These are phyloP conservation scores for Papiliotrema nemorosa DNA, from an alignment of 1,284 basidiomycete genomes.

Conservation along the genomic window DNA sequence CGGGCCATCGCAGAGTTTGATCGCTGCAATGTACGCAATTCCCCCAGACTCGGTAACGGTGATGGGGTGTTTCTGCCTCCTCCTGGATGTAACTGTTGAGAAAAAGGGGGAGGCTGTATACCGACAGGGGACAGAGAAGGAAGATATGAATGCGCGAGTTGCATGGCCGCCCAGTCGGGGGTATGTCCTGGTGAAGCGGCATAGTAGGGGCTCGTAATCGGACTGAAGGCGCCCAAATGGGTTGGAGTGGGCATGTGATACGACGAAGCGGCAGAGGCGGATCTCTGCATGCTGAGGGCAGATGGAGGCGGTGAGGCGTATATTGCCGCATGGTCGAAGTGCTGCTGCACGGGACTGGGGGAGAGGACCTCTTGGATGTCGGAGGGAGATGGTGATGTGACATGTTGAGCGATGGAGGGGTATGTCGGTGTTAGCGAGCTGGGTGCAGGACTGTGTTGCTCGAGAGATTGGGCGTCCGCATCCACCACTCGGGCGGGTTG, in stretches of 20 bases:
- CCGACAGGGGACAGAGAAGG: constrained; percentile 36
- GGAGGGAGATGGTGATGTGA: not conserved
- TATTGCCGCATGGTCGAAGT: constrained; percentile 15
- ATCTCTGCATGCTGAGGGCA: constrained; percentile 30
- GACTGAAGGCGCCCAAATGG: constrained; percentile 12
- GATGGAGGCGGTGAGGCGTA: constrained; percentile 8
- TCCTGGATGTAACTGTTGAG: constrained; percentile 6
- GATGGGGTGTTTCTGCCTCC: constrained; percentile 37
- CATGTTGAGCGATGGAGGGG: not conserved
- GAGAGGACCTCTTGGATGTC: constrained; percentile 31
- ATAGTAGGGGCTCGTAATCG: constrained; percentile 14
- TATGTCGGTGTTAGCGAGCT: not conserved
- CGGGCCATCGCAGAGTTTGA: constrained; percentile 48
- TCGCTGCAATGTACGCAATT: constrained; percentile 41
- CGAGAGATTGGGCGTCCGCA: too few species aligned
- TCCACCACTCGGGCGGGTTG: too few species aligned
- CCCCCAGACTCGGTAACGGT: constrained; percentile 43
- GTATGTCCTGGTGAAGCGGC: constrained; percentile 17
- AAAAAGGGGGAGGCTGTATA: constrained; percentile 13
- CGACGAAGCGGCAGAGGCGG: constrained; percentile 33
- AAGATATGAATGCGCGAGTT: constrained; percentile 37
- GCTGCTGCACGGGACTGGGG: not conserved
- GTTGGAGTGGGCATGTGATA: constrained; percentile 30
- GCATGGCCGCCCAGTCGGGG: constrained; percentile 40
- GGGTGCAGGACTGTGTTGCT: not conserved